A percentile compares a stretch with the other conserved stretches of the same genome.
Conservation (phyloP, 805 yeast genomes). For the Pichia phayaonensis region DNA sequence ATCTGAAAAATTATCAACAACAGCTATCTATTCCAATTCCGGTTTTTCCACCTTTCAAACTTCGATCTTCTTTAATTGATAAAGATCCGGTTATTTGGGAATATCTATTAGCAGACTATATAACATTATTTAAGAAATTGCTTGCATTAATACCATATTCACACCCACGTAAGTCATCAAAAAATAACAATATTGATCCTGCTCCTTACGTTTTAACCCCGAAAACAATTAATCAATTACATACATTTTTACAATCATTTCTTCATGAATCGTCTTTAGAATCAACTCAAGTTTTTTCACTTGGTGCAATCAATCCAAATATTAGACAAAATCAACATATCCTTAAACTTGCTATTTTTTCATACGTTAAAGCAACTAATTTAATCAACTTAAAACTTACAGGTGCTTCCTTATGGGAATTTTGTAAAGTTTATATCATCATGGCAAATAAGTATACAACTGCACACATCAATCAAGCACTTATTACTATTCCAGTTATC, state of each 20-base stretch:
- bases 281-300: conserved; percentile 49
- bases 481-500: conserved; percentile 30
- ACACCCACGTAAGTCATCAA: background rate
- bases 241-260: conserved; percentile 48
- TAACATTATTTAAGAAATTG: conserved; percentile 42
- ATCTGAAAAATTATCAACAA: background rate
- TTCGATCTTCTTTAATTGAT: conserved; percentile 70
- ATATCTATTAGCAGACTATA: conserved; percentile 59
- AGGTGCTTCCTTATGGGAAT: conserved; percentile 60
- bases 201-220: conserved; percentile 32
- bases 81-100: conserved; percentile 83
- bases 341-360: conserved; percentile 44
- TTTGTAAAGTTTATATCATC: conserved; percentile 45
- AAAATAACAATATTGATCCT: conserved; percentile 11
- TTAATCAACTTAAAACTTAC: conserved; percentile 47
- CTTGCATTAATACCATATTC: conserved; percentile 18
- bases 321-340: conserved; percentile 45
- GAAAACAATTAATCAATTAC: conserved; percentile 51
- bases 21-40: conserved; percentile 11
- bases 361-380: conserved; percentile 44
- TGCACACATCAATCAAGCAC: conserved; percentile 21
- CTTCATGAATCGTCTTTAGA: conserved; percentile 57
- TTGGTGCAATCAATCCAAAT: conserved; percentile 68
- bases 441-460: conserved; percentile 24
- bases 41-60: conserved; percentile 63